Evolutionary conservation across 2,329 filamentous ascomycete genomes (phyloP), one percentile per base, ranked within the genome.

Genomic region (Aspergillus pseudoglaucus): DNA sequence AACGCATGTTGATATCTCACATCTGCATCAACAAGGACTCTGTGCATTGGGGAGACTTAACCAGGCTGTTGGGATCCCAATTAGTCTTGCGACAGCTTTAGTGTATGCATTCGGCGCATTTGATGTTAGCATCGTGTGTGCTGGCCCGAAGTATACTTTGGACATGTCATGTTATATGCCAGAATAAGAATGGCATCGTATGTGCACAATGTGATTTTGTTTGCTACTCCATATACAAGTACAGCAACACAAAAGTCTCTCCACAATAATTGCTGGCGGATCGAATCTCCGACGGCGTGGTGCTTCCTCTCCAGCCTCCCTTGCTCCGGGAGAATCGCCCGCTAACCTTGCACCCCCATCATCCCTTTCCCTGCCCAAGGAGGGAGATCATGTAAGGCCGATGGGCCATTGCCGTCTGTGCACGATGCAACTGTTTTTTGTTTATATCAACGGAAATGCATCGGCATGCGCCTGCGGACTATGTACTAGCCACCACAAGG

Each of bases 351-450:
- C 53, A 53, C 57, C 59, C 53, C 57, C 58, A 58, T 59, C 54
- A 55, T 56, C 54, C 53, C 52, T 45, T 51, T 46, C 54, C 59
- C 63, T 65, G 59, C 63, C 64, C 62, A 61, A 54, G 58, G 58
- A 65, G 62, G 60, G 58, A 58, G 52, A 61, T 56, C 54, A 68
- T 68, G 66, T 63, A 69, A 69, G 66, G 65, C 61, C 53, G 62
- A 63, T 66, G 63, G 62, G 59, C 56, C 58, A 58, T 56, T 59
- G 56, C 51, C 47, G 60, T 64, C 65, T 58, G 62, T 67, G 64
- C 61, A 46, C 54, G 48, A 54, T 57, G 49, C 55, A 48, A 47
- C 55, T 44, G 51, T 50, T 53, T 59, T 65, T 61, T 69, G 66
- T 69, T 68, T 68, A 68, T 58, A 60, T 56, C 47, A 47, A 49